These are phyloP conservation scores for Rhodotorula sp. DNA, from an alignment of 1,284 basidiomycete species.

Conservation along the genomic window DNA sequence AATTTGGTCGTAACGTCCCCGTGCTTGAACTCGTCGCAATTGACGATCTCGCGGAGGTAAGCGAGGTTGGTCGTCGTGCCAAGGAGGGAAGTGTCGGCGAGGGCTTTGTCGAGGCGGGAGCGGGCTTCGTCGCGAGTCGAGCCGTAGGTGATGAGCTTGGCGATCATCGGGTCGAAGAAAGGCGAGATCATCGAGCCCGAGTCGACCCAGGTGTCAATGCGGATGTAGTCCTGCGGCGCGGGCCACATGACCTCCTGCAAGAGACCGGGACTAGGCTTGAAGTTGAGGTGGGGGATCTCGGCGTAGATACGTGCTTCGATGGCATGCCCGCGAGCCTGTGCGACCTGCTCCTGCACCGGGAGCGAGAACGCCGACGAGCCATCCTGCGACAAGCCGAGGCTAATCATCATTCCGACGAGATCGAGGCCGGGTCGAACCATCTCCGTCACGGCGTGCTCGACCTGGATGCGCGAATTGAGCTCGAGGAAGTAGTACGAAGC, in stretches of 20 bases:
- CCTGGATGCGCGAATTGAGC: slow-evolving; percentile 70
- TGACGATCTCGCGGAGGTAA: slow-evolving; percentile 56
- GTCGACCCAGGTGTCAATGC: slow-evolving; percentile 73
- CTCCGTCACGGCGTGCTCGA: slow-evolving; percentile 66
- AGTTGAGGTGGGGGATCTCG: slow-evolving; percentile 84
- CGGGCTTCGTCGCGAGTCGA: slow-evolving; percentile 78
- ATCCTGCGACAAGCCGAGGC: slow-evolving; percentile 50
- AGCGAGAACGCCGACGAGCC: slow-evolving; percentile 5
- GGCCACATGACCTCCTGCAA: slow-evolving; percentile 65
- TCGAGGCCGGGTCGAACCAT: slow-evolving; percentile 60
- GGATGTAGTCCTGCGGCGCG: slow-evolving; percentile 46
- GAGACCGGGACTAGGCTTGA: slow-evolving; percentile 83
- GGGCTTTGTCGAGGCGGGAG: slow-evolving; percentile 68
- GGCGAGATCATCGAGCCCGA: slow-evolving; percentile 60
- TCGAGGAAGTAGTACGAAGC: slow-evolving; percentile 68
- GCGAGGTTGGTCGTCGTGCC: slow-evolving; percentile 61
- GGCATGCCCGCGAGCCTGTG: slow-evolving; percentile 47
- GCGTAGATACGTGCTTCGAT: slow-evolving; percentile 77
- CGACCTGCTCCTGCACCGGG: slow-evolving; percentile 1
- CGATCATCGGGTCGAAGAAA: slow-evolving; percentile 73
- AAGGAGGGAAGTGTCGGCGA: slow-evolving; percentile 51
- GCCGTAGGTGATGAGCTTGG: slow-evolving; percentile 86
- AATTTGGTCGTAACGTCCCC: slow-evolving; percentile 61
- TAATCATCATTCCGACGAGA: slow-evolving; percentile 65
- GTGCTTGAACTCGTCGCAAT: slow-evolving; percentile 51